Conservation (phyloP, 805 yeast genomes). For the Candida oleophila region DNA sequence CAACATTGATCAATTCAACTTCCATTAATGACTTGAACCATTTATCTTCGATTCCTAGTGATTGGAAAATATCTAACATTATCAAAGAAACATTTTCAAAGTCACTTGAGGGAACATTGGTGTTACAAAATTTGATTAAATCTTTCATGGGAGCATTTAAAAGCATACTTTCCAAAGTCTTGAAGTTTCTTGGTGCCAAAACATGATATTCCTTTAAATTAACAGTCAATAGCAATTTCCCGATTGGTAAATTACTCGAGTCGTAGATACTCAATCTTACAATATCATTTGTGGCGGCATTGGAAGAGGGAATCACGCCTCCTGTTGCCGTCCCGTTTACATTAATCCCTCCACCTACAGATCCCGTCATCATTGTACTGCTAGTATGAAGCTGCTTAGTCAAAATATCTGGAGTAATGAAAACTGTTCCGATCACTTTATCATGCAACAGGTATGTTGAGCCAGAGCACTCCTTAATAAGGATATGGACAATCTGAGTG, state of each 20-base stretch:
- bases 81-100: slow-evolving; percentile 58
- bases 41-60: slow-evolving; percentile 61
- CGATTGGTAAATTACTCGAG: slow-evolving; percentile 46
- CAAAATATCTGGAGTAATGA: slow-evolving; percentile 52
- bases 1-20: slow-evolving; percentile 56
- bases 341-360: slow-evolving; percentile 15
- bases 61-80: slow-evolving; percentile 72
- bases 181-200: slow-evolving; percentile 59
- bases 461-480: slow-evolving; percentile 39
- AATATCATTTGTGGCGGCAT: slow-evolving; percentile 28
- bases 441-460: slow-evolving; percentile 31
- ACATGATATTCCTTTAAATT: slow-evolving; percentile 53
- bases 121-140: slow-evolving; percentile 49
- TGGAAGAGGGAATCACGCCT: slow-evolving; percentile 1
- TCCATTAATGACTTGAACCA: slow-evolving; percentile 75
- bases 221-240: slow-evolving; percentile 55
- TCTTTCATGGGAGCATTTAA: slow-evolving; percentile 50
- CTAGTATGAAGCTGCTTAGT: slow-evolving; percentile 27
- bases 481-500: slow-evolving; percentile 51
- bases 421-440: slow-evolving; percentile 51
- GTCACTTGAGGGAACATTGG: slow-evolving; percentile 35
- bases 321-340: slow-evolving; percentile 4
- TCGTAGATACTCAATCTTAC: slow-evolving; percentile 48
- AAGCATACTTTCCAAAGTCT: slow-evolving; percentile 61
- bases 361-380: slow-evolving; percentile 35